Percentiles rank a stretch among this genome's conserved stretches.
Evolutionary conservation across 169 alveolate species (phyloP).

Genomic region (Cryptosporidium meleagridis): DNA sequence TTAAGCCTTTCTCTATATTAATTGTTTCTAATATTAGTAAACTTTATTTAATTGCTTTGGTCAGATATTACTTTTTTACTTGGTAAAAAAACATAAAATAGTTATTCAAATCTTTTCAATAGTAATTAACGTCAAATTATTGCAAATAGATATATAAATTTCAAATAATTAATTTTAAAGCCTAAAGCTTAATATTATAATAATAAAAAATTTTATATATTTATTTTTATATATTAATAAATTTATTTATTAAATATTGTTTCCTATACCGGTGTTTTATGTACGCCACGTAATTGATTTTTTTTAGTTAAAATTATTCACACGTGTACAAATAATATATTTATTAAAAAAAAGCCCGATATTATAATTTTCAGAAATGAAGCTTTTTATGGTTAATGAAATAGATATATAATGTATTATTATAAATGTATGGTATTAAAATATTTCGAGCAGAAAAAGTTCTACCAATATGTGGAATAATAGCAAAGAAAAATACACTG

Average conservation of each 20-base stretch:
- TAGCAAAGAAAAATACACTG: background rate
- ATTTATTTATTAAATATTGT: background rate
- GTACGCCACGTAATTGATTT: constrained; percentile 17
- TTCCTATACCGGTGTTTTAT: background rate
- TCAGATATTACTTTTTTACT: background rate
- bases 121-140: background rate
- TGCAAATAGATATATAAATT: background rate
- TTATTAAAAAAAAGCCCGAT: background rate
- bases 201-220: background rate
- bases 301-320: background rate
- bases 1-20: no score
- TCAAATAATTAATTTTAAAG: background rate
- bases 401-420: background rate
- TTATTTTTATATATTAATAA: background rate
- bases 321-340: constrained; percentile 13
- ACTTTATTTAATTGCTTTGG: no score
- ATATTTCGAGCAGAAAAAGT: background rate
- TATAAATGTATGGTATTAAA: background rate
- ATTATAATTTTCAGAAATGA: background rate
- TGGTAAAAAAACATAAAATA: background rate
- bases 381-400: background rate
- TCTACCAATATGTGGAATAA: background rate
- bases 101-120: background rate
- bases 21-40: no score
- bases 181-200: background rate